Evolutionary conservation across 345 rosid species (phyloP).

Genomic region (Pelargonium nanum): DNA sequence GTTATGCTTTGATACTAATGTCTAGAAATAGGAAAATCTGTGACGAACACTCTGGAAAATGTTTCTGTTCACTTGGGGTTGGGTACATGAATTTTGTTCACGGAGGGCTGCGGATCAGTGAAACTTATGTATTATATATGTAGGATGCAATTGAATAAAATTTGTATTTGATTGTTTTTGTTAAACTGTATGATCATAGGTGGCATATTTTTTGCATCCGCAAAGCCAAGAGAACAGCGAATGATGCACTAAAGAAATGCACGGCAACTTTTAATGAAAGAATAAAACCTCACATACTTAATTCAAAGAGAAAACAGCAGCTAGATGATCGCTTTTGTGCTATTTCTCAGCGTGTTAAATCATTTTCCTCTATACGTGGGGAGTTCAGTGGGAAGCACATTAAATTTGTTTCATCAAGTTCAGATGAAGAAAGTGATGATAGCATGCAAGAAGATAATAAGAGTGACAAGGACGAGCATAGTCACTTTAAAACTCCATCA

Average conservation of each 20-base stretch:
- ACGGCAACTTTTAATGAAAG: slow-evolving; percentile 14
- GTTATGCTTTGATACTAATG: background rate
- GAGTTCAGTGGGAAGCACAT: slow-evolving; percentile 58
- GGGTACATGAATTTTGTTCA: no score
- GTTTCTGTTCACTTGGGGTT: no score
- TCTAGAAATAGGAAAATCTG: background rate
- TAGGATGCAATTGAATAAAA: no score
- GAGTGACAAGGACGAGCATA: slow-evolving; percentile 13
- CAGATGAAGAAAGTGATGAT: slow-evolving; percentile 43
- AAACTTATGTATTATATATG: no score
- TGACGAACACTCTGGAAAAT: background rate
- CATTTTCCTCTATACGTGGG: slow-evolving; percentile 42
- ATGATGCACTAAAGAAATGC: slow-evolving; percentile 24
- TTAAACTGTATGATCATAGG: slow-evolving; percentile 26
- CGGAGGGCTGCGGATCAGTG: no score
- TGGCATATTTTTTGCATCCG: slow-evolving; percentile 43
- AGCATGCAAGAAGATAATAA: slow-evolving; percentile 18
- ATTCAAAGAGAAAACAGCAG: slow-evolving; percentile 25
- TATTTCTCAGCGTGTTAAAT: slow-evolving; percentile 43
- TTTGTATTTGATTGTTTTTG: slow-evolving; percentile 1
- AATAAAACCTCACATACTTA: slow-evolving; percentile 20
- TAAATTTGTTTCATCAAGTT: slow-evolving; percentile 50
- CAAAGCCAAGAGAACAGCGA: slow-evolving; percentile 45
- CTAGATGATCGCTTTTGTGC: slow-evolving; percentile 35
- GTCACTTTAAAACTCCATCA: slow-evolving; percentile 1